Evolutionary conservation across 2,329 filamentous ascomycete genomes (phyloP), one percentile per base, ranked within the genome.

Genomic region (Diplodia mutila): DNA sequence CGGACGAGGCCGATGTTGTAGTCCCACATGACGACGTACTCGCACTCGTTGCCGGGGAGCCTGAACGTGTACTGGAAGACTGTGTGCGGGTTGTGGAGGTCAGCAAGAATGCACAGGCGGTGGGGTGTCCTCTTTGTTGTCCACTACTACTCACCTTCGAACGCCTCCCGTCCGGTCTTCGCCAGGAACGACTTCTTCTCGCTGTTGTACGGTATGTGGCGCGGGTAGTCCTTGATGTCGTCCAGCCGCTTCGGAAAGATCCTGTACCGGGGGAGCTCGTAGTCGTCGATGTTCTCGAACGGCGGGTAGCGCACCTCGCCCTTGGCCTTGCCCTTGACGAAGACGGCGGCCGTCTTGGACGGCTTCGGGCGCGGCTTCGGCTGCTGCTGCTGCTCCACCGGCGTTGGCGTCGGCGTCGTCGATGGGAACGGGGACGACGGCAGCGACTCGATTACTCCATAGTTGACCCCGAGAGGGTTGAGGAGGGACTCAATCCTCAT

Each of bases 1-100:
- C 94, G 90, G 70, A 98, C 94, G 34, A 98, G 89, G 9, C 95
- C 95, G 69, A 94, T 88, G 73, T 96, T 94, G 81, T 97, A 97
- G 79, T 99, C 95, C 95, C 95, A 99, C 87, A 97, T 93, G 69
- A 98, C 89, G 0, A 87, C 87, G 77, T 91, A 94, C 64, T 86
- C 84, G 70, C 84, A 85, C 1, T 89, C 85, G 54, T 91, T 86
- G 12, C 85, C 87, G 0, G 91, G 91, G 3, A 90, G 77, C 72
- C 84, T 86, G 83, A 96, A 97, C 42, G 87, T 88, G 78, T 97
- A 98, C 73, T 93, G 88, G 77, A 94, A 94, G 29, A 93, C 92
- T 95, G n/a, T n/a, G n/a, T n/a, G 61, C 18, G 9, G 11, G 23
- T 70, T 66, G 72, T n/a, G 75, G 75, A 3, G 27, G 59, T 72